Evolutionary conservation across 2,329 filamentous ascomycete species (phyloP), one percentile per base, ranked within the genome.

Genomic region (Penicillium capsulatum): DNA sequence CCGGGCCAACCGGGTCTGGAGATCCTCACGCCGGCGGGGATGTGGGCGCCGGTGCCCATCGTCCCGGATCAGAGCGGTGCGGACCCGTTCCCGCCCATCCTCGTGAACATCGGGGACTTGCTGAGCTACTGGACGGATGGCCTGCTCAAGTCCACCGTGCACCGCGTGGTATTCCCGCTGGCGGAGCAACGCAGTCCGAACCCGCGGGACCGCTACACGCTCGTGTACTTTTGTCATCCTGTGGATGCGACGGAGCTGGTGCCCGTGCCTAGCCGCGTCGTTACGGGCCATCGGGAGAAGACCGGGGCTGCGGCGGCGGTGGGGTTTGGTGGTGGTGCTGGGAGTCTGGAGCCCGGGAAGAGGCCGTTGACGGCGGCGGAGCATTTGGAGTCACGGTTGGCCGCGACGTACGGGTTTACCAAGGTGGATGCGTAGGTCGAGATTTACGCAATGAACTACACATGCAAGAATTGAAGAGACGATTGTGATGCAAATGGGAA

Each of bases 111-210:
- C n/a, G 83, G 81, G 0, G 83, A 86, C 57, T 53, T 85, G 22
- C 67, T 86, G 10, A 84, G 80, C 22, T 92, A 94, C 63, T 97
- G 91, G 91, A 97, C 92, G 1, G 84, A 85, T 49, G 89, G 90
- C 0, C 66, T 96, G 32, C 74, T 97, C 47, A 84, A 88, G 54
- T 89, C 83, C 53, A 96, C 91, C 0, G 80, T 96, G 4, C 92
- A 97, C 60, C 74, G 91, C 8, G 92, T 97, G 19, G 80, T 91
- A 0, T 92, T 95, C 50, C 74, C 75, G 2, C 54, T 61, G 17
- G 66, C 67, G 1, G 68, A 63, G 19, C 47, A 61, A 45, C 45
- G 54, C 16, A 49, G 62, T n/a, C 59, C 71, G 33, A 61, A 63
- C 16, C 49, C 54, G n/a, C 61, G 66, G 45, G 72, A 76, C 45